Evolutionary conservation across 495 filamentous ascomycete genomes (phyloP).

Genomic region (Bombardia bombarda): DNA sequence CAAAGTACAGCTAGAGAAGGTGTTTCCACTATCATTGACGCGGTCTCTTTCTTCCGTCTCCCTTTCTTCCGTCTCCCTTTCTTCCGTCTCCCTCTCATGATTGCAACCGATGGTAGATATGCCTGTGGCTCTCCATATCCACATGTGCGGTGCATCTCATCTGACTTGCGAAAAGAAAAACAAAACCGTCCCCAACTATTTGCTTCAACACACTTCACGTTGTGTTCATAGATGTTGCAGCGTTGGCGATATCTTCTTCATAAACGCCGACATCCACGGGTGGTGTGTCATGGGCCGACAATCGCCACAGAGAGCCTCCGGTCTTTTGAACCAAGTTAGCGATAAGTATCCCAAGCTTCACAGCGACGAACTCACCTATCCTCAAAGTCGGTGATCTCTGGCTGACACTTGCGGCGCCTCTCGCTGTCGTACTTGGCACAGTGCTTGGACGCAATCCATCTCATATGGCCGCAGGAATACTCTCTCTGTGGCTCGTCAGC

Average conservation of each 20-base stretch:
- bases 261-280: not conserved
- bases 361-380: constrained; percentile 4
- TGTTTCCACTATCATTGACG: too few species aligned
- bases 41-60: too few species aligned
- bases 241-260: not conserved
- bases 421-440: constrained; percentile 3
- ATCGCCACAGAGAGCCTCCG: not conserved
- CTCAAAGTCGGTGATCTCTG: constrained; percentile 8
- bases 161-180: too few species aligned
- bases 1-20: too few species aligned
- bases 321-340: not conserved
- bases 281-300: not conserved
- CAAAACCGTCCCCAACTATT: too few species aligned
- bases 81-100: too few species aligned
- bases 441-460: constrained; percentile 10
- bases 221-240: not conserved
- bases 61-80: too few species aligned
- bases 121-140: too few species aligned
- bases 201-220: too few species aligned
- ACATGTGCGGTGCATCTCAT: too few species aligned
- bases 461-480: constrained; percentile 8
- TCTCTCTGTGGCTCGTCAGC: constrained; percentile 3
- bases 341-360: not conserved
- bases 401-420: not conserved
- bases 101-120: too few species aligned